Evolutionary conservation across 192 early-diverging fungal genomes (phyloP).

Genomic region (Glomus cerebriforme): DNA sequence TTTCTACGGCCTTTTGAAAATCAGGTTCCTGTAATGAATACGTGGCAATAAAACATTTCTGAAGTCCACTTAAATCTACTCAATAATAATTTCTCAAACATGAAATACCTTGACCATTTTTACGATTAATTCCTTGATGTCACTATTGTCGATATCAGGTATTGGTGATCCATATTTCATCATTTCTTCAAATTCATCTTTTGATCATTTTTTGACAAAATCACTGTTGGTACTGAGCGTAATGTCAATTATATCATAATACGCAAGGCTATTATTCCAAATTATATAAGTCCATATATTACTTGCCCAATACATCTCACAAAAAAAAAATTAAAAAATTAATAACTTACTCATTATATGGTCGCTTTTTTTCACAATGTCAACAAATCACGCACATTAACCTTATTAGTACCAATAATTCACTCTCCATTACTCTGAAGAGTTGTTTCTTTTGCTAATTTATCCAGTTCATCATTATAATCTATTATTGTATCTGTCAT

Average conservation of each 20-base stretch:
- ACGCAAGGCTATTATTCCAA: slow-evolving; percentile 7
- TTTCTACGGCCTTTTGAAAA: slow-evolving; percentile 11
- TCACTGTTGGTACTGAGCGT: slow-evolving; percentile 8
- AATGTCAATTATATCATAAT: slow-evolving; percentile 22
- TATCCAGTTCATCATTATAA: slow-evolving; percentile 24
- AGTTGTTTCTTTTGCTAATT: slow-evolving; percentile 21
- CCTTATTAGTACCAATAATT: slow-evolving; percentile 24
- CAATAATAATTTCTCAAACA: slow-evolving; percentile 18
- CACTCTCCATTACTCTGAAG: slow-evolving; percentile 29
- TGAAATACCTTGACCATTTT: slow-evolving; percentile 21
- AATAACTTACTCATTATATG: slow-evolving; percentile 22
- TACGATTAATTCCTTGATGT: slow-evolving; percentile 21
- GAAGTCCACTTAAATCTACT: slow-evolving; percentile 1
- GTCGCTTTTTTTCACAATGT: slow-evolving; percentile 22
- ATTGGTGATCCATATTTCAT: slow-evolving; percentile 10
- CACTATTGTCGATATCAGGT: slow-evolving; percentile 11
- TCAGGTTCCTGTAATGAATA: slow-evolving; percentile 24
- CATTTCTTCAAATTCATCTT: slow-evolving; percentile 1
- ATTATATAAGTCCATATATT: slow-evolving; percentile 9
- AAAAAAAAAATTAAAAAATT: slow-evolving; percentile 10
- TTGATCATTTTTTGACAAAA: slow-evolving; percentile 9
- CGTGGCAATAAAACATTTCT: slow-evolving; percentile 20
- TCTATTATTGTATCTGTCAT: not conserved
- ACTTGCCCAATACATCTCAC: slow-evolving; percentile 8
- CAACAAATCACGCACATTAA: slow-evolving; percentile 19